These are phyloP conservation scores for Vitis labrusca DNA, from an alignment of 164 flowering plant species.

Conservation along the genomic window DNA sequence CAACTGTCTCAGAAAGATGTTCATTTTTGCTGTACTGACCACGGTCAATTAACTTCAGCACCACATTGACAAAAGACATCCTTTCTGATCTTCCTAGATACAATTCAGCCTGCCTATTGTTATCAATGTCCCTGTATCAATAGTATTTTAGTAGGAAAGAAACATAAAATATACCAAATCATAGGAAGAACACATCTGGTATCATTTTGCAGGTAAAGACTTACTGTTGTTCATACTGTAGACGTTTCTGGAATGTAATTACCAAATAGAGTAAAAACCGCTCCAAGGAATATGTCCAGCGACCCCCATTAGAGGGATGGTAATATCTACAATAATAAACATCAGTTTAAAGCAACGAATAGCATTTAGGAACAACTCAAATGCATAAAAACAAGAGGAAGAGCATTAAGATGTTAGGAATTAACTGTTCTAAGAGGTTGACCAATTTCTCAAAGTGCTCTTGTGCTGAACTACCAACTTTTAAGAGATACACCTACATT, in stretches of 20 bases:
- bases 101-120: slow-evolving; percentile 25
- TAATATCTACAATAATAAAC: slow-evolving; percentile 64
- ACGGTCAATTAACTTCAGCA: slow-evolving; percentile 86
- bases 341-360: slow-evolving; percentile 6
- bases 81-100: slow-evolving; percentile 66
- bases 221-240: slow-evolving; percentile 81
- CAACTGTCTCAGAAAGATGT: slow-evolving; percentile 91
- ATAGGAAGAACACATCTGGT: not conserved
- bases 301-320: slow-evolving; percentile 99
- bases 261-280: slow-evolving; percentile 83
- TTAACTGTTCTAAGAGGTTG: slow-evolving; percentile 96
- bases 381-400: slow-evolving; percentile 10
- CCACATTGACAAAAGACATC: slow-evolving; percentile 62
- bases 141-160: slow-evolving; percentile 11
- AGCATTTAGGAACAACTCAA: slow-evolving; percentile 5
- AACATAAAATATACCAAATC: slow-evolving; percentile 1
- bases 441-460: slow-evolving; percentile 84
- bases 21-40: slow-evolving; percentile 98
- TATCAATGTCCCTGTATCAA: slow-evolving; percentile 46
- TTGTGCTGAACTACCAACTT: slow-evolving; percentile 77
- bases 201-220: slow-evolving; percentile 15
- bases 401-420: slow-evolving; percentile 26
- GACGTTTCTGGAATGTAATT: slow-evolving; percentile 70
- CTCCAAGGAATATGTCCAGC: slow-evolving; percentile 94
- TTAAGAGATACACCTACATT: slow-evolving; percentile 81